Evolutionary conservation across 495 filamentous ascomycete species (phyloP), one percentile per base, ranked within the genome.

Genomic region (Aspergillus nanangensis): DNA sequence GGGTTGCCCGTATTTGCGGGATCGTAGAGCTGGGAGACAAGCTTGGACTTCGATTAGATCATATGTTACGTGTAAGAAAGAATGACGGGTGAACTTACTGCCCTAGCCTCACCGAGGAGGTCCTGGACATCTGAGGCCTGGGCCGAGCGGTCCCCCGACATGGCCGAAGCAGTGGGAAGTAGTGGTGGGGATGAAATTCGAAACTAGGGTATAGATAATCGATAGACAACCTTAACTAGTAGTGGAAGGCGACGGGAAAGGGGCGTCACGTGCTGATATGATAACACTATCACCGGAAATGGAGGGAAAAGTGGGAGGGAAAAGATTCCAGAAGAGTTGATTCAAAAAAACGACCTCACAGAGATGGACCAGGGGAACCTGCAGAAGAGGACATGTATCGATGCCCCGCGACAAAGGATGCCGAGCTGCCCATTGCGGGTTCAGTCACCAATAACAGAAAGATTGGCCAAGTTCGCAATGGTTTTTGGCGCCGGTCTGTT

Each of bases 21-120:
- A 51, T 79, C 65, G 62, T 95, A 95, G 23, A 96, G 71, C 13
- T 82, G 58, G 13, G 62, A 65, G 19, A 71, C 62, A 32, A 71
- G 55, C 68, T 71, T 33, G 17, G n/a, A n/a, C n/a, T n/a, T 29
- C 2, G 18, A 29, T 14, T 20, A 18, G 21, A 7, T 21, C 22
- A 15, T 8, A 2, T 1, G 14, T 31, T 7, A 22, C 9, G 8
- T 19, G 18, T 24, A 24, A 0, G 5, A 17, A 21, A n/a, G 24
- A 31, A 10, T 2, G 32, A 2, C 3, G n/a, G 13, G 10, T 23
- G 1, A 20, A 49, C 55, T 50, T 46, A 66, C 62, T 19, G 38
- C 38, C 47, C 52, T 57, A 13, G 62, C 60, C 51, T 63, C 55
- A 45, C 48, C 45, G 15, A 63, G 43, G 55, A 66, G 57, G 38